phyloP scores from a whole-genome alignment of 2,329 filamentous ascomycete species.

The Diaporthe ampelina region DNA sequence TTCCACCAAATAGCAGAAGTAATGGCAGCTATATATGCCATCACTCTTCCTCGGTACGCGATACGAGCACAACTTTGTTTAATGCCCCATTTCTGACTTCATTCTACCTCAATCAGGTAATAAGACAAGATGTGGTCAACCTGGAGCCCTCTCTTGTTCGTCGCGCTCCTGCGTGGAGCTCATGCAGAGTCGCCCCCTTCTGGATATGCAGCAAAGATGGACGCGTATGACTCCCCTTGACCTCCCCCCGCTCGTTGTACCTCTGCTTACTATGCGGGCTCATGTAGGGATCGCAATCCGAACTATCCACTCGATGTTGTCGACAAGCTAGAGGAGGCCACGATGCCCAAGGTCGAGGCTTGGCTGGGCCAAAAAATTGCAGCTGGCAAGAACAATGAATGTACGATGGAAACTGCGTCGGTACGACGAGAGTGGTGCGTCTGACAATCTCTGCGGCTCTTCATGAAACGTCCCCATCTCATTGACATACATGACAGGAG shows the following conservation, averaged over 20 bases:
- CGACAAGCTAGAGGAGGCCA: slow-evolving; percentile 47
- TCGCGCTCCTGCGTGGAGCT: neutral
- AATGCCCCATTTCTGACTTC: neutral
- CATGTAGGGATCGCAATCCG: slow-evolving; percentile 43
- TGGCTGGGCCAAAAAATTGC: slow-evolving; percentile 47
- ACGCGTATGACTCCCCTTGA: neutral
- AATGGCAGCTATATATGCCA: neutral
- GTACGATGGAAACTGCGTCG: neutral
- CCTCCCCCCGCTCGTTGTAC: too few relatives aligned
- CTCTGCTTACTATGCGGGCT: neutral
- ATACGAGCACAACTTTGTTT: neutral
- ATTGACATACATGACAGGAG: neutral
- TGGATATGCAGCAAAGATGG: neutral
- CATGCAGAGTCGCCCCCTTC: neutral
- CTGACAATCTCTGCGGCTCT: neutral
- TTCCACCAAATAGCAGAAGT: neutral
- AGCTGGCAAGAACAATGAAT: slow-evolving; percentile 6
- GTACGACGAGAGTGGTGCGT: slow-evolving; percentile 7
- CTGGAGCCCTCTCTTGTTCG: slow-evolving; percentile 10
- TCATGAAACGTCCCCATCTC: neutral
- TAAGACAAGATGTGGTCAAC: neutral
- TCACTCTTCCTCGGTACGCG: neutral
- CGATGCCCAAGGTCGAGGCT: slow-evolving; percentile 48
- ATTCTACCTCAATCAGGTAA: neutral
- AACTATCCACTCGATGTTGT: slow-evolving; percentile 48